Conservation (phyloP, 192 early-diverging fungal genomes). For the Mortierella claussenii region DNA sequence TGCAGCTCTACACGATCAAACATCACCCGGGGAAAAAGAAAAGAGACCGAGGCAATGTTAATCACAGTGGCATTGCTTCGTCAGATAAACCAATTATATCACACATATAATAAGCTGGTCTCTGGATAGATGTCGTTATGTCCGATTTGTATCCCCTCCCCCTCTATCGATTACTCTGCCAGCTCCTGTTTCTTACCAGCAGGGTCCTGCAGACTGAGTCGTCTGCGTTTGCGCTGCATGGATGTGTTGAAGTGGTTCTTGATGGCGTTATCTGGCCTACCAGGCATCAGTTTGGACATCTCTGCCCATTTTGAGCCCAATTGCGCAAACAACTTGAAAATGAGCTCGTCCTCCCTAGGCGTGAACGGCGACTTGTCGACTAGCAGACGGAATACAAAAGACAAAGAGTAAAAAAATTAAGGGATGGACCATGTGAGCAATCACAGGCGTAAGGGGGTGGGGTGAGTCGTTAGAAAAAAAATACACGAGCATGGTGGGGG, state of each 20-base stretch:
- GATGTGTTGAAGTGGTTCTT: constrained; percentile 54
- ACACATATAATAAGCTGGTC: too few species aligned
- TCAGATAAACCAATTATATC: too few species aligned
- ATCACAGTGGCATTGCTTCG: too few species aligned
- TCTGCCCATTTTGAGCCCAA: constrained; percentile 52
- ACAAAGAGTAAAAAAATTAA: not conserved
- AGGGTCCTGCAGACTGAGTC: constrained; percentile 44
- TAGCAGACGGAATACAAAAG: constrained; percentile 2
- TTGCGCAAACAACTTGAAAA: constrained; percentile 44
- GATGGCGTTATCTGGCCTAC: constrained; percentile 48
- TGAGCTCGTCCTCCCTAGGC: constrained; percentile 41
- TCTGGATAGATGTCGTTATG: too few species aligned
- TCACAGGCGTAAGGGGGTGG: constrained; percentile 9
- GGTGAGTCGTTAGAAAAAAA: too few species aligned
- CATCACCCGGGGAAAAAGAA: too few species aligned
- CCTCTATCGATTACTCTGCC: too few species aligned
- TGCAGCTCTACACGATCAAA: constrained; percentile 25
- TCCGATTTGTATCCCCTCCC: too few species aligned
- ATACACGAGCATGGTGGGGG: too few species aligned
- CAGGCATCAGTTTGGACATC: constrained; percentile 52
- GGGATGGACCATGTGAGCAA: constrained; percentile 30
- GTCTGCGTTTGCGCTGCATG: constrained; percentile 50
- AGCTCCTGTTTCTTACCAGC: constrained; percentile 26
- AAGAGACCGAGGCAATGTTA: too few species aligned
- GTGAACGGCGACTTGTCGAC: constrained; percentile 53